phyloP scores from a whole-genome alignment of 805 yeast species.

The Grigorovia transvaalensis region DNA sequence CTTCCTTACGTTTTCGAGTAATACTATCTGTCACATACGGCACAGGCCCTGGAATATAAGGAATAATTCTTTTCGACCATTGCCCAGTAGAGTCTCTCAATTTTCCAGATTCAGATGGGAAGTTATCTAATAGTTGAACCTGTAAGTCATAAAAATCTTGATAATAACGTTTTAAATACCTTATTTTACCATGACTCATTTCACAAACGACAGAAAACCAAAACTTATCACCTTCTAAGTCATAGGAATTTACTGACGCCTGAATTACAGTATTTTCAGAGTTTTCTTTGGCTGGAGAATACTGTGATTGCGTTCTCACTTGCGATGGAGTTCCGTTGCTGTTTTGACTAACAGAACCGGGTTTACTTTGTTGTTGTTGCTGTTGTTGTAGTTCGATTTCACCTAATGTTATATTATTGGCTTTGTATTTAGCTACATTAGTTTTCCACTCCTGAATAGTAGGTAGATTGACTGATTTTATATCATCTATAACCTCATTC shows the following conservation, averaged over 20 bases:
- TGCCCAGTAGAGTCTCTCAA: constrained; percentile 36
- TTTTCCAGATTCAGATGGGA: constrained; percentile 89
- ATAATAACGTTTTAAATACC: constrained; percentile 77
- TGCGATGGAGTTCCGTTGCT: background rate
- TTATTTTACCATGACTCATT: constrained; percentile 53
- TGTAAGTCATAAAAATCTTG: constrained; percentile 96
- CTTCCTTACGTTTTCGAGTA: constrained; percentile 43
- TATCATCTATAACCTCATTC: constrained; percentile 45
- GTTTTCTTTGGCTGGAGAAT: background rate
- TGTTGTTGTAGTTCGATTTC: constrained; percentile 32
- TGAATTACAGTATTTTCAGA: constrained; percentile 15
- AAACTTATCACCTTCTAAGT: constrained; percentile 74
- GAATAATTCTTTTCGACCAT: constrained; percentile 68
- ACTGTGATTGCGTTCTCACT: background rate
- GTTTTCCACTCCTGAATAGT: constrained; percentile 94
- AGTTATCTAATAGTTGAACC: constrained; percentile 65
- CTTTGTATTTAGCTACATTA: constrained; percentile 83
- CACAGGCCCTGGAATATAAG: constrained; percentile 93
- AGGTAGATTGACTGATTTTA: constrained; percentile 64
- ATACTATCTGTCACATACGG: constrained; percentile 78
- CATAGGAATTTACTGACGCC: constrained; percentile 71
- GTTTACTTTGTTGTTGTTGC: background rate
- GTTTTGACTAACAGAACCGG: no score
- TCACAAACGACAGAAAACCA: constrained; percentile 72
- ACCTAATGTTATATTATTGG: constrained; percentile 71